Evolutionary conservation across 2,329 filamentous ascomycete genomes (phyloP).

Genomic region (Xylariaceae sp.): DNA sequence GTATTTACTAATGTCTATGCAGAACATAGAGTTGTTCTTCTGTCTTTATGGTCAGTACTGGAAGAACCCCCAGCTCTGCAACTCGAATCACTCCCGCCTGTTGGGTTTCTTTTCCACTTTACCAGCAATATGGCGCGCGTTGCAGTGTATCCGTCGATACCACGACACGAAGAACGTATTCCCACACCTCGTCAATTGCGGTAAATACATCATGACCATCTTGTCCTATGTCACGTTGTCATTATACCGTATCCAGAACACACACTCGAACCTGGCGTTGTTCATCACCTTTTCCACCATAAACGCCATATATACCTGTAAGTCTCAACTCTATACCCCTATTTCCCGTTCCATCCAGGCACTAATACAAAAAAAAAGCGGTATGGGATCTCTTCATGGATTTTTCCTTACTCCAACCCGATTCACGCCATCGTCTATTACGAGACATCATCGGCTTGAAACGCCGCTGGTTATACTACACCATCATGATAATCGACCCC

Average conservation of each 20-base stretch:
- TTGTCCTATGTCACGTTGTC: conserved; percentile 72
- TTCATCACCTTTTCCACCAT: conserved; percentile 78
- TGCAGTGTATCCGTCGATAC: conserved; percentile 89
- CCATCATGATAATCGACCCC: conserved; percentile 75
- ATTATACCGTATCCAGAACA: conserved; percentile 70
- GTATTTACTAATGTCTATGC: not conserved
- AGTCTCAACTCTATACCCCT: conserved; percentile 29
- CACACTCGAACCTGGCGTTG: conserved; percentile 52
- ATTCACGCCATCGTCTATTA: conserved; percentile 60
- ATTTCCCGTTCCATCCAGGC: not conserved
- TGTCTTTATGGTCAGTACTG: conserved; percentile 82
- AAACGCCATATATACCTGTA: conserved; percentile 77
- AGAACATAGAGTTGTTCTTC: conserved; percentile 92
- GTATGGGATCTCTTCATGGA: conserved; percentile 97
- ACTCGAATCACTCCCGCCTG: conserved; percentile 75
- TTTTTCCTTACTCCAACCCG: conserved; percentile 81
- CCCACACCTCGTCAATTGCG: conserved; percentile 86
- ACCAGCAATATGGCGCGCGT: conserved; percentile 81
- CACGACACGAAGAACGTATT: conserved; percentile 80
- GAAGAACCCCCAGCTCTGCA: conserved; percentile 69
- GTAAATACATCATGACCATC: conserved; percentile 85
- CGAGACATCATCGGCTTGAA: conserved; percentile 78
- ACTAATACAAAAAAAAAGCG: conserved; percentile 38
- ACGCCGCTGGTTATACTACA: conserved; percentile 75
- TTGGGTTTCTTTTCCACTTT: conserved; percentile 80